These are phyloP conservation scores for Tolypocladium tundrense DNA, from an alignment of 2,329 filamentous ascomycete genomes.

Conservation along the genomic window DNA sequence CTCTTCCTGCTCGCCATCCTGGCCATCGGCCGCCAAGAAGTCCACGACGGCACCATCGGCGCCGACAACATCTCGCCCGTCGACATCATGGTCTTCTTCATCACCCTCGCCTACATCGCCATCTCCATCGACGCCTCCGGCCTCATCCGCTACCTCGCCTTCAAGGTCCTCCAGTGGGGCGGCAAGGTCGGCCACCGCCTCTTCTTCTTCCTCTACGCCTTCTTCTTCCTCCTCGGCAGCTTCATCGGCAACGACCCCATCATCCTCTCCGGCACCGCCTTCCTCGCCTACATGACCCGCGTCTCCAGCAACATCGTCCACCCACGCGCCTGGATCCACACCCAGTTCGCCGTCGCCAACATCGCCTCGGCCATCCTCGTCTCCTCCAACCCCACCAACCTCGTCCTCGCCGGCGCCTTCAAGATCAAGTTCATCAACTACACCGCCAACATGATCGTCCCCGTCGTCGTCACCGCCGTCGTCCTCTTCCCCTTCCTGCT, in stretches of 20 bases:
- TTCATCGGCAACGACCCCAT: slow-evolving; percentile 70
- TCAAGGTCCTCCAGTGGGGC: slow-evolving; percentile 58
- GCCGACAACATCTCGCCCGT: slow-evolving; percentile 56
- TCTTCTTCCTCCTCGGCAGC: slow-evolving; percentile 58
- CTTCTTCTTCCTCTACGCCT: slow-evolving; percentile 63
- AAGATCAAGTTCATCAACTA: slow-evolving; percentile 62
- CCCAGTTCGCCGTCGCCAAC: slow-evolving; percentile 63
- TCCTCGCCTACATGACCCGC: slow-evolving; percentile 67
- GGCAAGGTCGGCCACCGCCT: slow-evolving; percentile 56
- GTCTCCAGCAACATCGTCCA: slow-evolving; percentile 64
- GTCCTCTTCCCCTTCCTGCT: slow-evolving; percentile 60
- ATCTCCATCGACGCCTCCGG: slow-evolving; percentile 70
- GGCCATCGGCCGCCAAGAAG: slow-evolving; percentile 57
- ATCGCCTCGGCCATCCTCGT: slow-evolving; percentile 67
- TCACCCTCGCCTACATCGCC: slow-evolving; percentile 65
- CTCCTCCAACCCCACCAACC: slow-evolving; percentile 68
- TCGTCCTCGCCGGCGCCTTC: slow-evolving; percentile 65
- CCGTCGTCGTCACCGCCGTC: slow-evolving; percentile 56
- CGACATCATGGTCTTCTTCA: slow-evolving; percentile 67
- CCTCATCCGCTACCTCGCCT: slow-evolving; percentile 59
- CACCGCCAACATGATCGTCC: slow-evolving; percentile 69
- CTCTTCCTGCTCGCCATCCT: slow-evolving; percentile 60
- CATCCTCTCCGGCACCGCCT: slow-evolving; percentile 63
- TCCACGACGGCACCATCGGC: slow-evolving; percentile 58
- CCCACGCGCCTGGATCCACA: slow-evolving; percentile 62